Evolutionary conservation across 1,284 basidiomycete species (phyloP).

Genomic region (Peniophora sp.): DNA sequence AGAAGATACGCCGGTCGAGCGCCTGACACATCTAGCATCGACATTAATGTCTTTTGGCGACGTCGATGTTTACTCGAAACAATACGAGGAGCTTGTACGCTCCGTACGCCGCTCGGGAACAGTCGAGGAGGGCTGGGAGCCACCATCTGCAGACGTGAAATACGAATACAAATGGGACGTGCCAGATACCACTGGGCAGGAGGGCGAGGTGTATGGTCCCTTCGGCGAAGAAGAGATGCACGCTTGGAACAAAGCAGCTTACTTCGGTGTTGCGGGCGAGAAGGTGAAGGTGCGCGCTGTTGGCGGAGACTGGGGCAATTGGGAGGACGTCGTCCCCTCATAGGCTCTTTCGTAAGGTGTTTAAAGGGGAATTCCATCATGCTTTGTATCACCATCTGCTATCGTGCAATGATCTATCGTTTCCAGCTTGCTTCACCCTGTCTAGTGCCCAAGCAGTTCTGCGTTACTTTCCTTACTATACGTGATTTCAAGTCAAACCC

Average conservation of each 20-base stretch:
- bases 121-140: slow-evolving; percentile 63
- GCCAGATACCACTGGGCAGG: slow-evolving; percentile 33
- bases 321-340: slow-evolving; percentile 44
- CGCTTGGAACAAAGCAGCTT: slow-evolving; percentile 66
- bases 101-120: slow-evolving; percentile 61
- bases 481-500: too few species aligned
- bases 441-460: too few species aligned
- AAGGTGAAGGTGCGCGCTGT: slow-evolving; percentile 61
- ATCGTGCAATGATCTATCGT: slow-evolving; percentile 1
- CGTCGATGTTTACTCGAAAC: slow-evolving; percentile 74
- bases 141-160: slow-evolving; percentile 66
- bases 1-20: slow-evolving; percentile 54
- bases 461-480: too few species aligned
- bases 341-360: slow-evolving; percentile 30
- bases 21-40: slow-evolving; percentile 76
- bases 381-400: too few species aligned
- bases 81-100: slow-evolving; percentile 77
- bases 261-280: slow-evolving; percentile 68
- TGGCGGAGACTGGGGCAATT: slow-evolving; percentile 63
- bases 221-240: slow-evolving; percentile 70
- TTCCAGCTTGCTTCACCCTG: too few species aligned
- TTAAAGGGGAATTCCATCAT: too few species aligned
- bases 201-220: slow-evolving; percentile 63
- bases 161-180: slow-evolving; percentile 78
- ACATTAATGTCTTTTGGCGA: slow-evolving; percentile 78